Evolutionary conservation across 2,329 filamentous ascomycete genomes (phyloP).

Genomic region (Ceratocystis diversiconidia): DNA sequence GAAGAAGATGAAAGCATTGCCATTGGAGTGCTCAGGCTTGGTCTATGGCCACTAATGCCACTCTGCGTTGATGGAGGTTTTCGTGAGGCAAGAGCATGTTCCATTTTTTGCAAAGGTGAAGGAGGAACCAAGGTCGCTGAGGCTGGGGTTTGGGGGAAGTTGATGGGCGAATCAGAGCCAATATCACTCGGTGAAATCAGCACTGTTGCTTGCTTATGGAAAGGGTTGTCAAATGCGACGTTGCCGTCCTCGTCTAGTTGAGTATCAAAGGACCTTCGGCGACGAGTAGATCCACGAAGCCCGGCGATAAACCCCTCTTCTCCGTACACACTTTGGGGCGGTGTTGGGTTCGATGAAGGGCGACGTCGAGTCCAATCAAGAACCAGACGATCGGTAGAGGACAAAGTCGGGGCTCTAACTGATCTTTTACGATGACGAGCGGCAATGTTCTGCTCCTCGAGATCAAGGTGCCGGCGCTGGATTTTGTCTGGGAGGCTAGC

Average conservation of each 20-base stretch:
- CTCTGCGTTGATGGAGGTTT: slow-evolving; percentile 23
- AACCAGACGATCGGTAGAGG: slow-evolving; percentile 13
- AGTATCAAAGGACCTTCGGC: slow-evolving; percentile 12
- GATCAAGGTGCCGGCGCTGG: slow-evolving; percentile 53
- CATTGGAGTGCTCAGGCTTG: slow-evolving; percentile 17
- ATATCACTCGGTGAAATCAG: slow-evolving; percentile 15
- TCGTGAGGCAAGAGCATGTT: slow-evolving; percentile 5
- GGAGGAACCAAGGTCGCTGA: not conserved
- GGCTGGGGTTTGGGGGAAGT: slow-evolving; percentile 5
- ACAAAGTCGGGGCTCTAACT: slow-evolving; percentile 1
- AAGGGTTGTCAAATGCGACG: slow-evolving; percentile 14
- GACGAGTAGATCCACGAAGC: slow-evolving; percentile 25
- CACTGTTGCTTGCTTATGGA: slow-evolving; percentile 14
- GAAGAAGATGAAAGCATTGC: slow-evolving; percentile 20
- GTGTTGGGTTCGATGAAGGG: slow-evolving; percentile 17
- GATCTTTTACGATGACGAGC: slow-evolving; percentile 10
- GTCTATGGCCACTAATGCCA: slow-evolving; percentile 23
- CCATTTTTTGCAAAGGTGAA: slow-evolving; percentile 11
- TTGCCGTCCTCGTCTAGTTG: slow-evolving; percentile 14
- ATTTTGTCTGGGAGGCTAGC: slow-evolving; percentile 58
- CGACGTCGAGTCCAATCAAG: slow-evolving; percentile 16
- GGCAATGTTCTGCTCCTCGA: slow-evolving; percentile 47
- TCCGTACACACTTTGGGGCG: slow-evolving; percentile 15
- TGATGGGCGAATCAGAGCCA: slow-evolving; percentile 10
- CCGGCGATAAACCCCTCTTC: slow-evolving; percentile 15